Evolutionary conservation across 1,284 basidiomycete genomes (phyloP).

Genomic region (Inonotus obliquus): DNA sequence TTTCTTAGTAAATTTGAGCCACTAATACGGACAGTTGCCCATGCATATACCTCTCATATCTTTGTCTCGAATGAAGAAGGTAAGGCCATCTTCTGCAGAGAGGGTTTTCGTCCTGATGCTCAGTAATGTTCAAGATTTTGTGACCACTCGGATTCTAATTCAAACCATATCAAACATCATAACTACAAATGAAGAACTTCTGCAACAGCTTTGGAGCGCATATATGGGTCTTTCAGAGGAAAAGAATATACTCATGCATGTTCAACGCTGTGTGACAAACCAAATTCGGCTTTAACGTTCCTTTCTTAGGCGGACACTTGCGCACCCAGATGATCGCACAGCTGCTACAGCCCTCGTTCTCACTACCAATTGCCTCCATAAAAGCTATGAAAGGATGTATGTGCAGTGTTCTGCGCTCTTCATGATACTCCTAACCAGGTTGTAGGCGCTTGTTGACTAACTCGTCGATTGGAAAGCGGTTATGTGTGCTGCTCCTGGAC

Average conservation of each 20-base stretch:
- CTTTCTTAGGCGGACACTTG: constrained; percentile 61
- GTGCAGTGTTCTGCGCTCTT: constrained; percentile 27
- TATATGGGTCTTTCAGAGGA: constrained; percentile 69
- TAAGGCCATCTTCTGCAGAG: constrained; percentile 28
- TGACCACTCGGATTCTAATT: constrained; percentile 52
- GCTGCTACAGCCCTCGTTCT: constrained; percentile 64
- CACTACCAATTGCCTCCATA: constrained; percentile 66
- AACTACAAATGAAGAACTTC: constrained; percentile 57
- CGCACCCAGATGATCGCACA: constrained; percentile 59
- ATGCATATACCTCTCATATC: constrained; percentile 67
- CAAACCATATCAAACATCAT: constrained; percentile 74
- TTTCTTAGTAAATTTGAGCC: constrained; percentile 44
- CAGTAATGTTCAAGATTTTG: constrained; percentile 39
- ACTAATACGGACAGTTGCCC: constrained; percentile 52
- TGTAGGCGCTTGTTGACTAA: constrained; percentile 46
- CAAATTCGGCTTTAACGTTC: background rate
- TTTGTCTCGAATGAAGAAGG: constrained; percentile 50
- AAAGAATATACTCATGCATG: constrained; percentile 71
- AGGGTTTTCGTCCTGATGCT: constrained; percentile 1
- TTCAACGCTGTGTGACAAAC: constrained; percentile 4
- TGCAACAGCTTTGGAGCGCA: constrained; percentile 52
- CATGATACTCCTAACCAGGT: constrained; percentile 10
- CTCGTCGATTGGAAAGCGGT: constrained; percentile 50
- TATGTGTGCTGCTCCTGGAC: constrained; percentile 60
- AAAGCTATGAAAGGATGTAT: constrained; percentile 51